These are phyloP conservation scores for Candida tetrigidarum DNA, from an alignment of 1,139 yeast genomes.

Conservation along the genomic window DNA sequence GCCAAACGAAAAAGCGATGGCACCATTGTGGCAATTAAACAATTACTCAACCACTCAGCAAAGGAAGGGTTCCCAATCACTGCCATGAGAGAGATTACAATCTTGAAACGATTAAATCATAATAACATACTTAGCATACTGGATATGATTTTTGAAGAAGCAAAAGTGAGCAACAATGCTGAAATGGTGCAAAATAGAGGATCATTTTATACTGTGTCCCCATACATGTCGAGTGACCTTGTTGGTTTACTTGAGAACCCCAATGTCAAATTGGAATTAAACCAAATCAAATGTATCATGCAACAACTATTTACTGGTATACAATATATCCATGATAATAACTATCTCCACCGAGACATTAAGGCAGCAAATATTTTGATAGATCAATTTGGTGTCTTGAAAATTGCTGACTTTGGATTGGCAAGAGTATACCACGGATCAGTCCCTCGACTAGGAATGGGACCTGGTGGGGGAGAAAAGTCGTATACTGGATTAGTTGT, in stretches of 20 bases:
- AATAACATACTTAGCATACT: conserved; percentile 72
- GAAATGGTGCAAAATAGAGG: conserved; percentile 47
- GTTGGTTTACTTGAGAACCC: conserved; percentile 94
- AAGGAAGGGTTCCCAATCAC: conserved; percentile 96
- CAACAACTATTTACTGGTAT: conserved; percentile 78
- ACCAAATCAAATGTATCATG: conserved; percentile 86
- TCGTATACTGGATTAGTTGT: conserved; percentile 91
- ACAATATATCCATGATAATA: conserved; percentile 75
- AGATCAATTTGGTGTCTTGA: conserved; percentile 74
- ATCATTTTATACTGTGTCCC: conserved; percentile 83
- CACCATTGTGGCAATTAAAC: conserved; percentile 62
- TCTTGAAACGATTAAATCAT: conserved; percentile 73
- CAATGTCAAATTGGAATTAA: conserved; percentile 56
- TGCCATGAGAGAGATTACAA: conserved; percentile 90
- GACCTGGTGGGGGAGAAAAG: conserved; percentile 76
- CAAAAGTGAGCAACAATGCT: conserved; percentile 38
- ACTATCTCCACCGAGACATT: conserved; percentile 85
- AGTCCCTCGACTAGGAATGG: conserved; percentile 57
- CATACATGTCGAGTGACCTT: conserved; percentile 92
- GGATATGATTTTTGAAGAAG: conserved; percentile 80
- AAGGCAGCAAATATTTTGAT: conserved; percentile 92
- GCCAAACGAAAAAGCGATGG: conserved; percentile 37
- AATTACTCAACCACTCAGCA: conserved; percentile 78
- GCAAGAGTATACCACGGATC: conserved; percentile 82
- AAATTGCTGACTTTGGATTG: conserved; percentile 91